Conservation (phyloP, 805 yeast genomes). For the Jamesozyma lodderae region DNA sequence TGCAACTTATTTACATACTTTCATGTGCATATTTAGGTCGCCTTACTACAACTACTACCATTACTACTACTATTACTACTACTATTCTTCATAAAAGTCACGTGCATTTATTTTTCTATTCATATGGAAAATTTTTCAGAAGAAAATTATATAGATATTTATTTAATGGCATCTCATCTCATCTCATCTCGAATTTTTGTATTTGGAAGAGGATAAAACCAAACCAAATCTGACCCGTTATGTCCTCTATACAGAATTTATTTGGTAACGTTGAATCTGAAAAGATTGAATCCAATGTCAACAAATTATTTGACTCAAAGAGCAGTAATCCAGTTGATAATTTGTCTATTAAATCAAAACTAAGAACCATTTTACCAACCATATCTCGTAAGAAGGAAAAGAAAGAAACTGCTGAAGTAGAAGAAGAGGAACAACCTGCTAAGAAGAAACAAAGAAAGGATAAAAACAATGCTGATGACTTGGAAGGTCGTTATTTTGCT, state of each 20-base stretch:
- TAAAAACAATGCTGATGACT: slow-evolving; percentile 31
- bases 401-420: neutral
- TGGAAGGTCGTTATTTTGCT: slow-evolving; percentile 46
- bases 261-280: slow-evolving; percentile 27
- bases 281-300: slow-evolving; percentile 28
- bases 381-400: slow-evolving; percentile 10
- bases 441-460: slow-evolving; percentile 5
- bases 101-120: no score
- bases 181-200: slow-evolving; percentile 8
- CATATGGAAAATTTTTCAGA: slow-evolving; percentile 12
- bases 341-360: slow-evolving; percentile 3
- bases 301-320: slow-evolving; percentile 32
- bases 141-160: neutral
- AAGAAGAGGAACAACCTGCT: neutral
- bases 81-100: no score
- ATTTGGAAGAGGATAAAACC: no score
- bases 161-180: slow-evolving; percentile 16
- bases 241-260: slow-evolving; percentile 24
- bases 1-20: no score
- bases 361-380: slow-evolving; percentile 6
- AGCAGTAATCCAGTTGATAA: slow-evolving; percentile 39
- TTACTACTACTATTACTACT: no score
- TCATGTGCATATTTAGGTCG: no score
- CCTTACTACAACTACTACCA: no score
- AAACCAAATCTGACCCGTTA: neutral